Conservation (phyloP, 2,329 filamentous ascomycete genomes). For the Ophiostoma pallidulum region DNA sequence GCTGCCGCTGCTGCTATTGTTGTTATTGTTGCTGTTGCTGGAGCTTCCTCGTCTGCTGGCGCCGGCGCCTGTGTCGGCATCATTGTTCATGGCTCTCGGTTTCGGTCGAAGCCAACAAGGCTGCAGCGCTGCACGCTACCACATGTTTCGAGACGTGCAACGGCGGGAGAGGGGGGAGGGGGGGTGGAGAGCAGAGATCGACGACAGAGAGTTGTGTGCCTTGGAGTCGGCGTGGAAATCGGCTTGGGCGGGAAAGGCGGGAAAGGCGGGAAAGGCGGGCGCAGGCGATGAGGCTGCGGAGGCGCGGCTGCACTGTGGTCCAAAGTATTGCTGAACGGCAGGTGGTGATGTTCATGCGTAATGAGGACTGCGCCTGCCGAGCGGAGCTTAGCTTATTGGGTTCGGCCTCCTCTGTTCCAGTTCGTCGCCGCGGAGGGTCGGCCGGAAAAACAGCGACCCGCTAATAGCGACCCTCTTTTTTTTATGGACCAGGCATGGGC, state of each 20-base stretch:
- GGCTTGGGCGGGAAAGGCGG: too few relatives aligned
- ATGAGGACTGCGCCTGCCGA: not conserved
- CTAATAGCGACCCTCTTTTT: not conserved
- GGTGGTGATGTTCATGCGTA: constrained; percentile 1
- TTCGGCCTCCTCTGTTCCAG: too few relatives aligned
- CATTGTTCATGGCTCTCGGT: constrained; percentile 13
- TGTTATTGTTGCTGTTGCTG: not conserved
- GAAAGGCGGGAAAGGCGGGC: too few relatives aligned
- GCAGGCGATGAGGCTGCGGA: too few relatives aligned
- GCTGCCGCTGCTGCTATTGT: not conserved
- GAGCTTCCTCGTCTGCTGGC: constrained; percentile 3
- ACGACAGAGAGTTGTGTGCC: too few relatives aligned
- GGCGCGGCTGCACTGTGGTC: not conserved
- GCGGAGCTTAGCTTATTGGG: constrained; percentile 2
- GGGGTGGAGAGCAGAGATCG: too few relatives aligned
- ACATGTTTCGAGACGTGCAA: constrained; percentile 10
- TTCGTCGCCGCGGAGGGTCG: too few relatives aligned
- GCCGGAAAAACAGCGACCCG: constrained; percentile 13
- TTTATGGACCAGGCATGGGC: too few relatives aligned
- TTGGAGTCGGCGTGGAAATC: too few relatives aligned
- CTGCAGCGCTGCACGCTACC: constrained; percentile 8
- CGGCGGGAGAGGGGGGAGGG: too few relatives aligned
- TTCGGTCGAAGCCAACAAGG: constrained; percentile 2
- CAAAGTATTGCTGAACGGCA: not conserved
- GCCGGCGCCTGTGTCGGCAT: not conserved